Evolutionary conservation across 2,329 filamentous ascomycete genomes (phyloP).

Genomic region (Clonostachys solani): DNA sequence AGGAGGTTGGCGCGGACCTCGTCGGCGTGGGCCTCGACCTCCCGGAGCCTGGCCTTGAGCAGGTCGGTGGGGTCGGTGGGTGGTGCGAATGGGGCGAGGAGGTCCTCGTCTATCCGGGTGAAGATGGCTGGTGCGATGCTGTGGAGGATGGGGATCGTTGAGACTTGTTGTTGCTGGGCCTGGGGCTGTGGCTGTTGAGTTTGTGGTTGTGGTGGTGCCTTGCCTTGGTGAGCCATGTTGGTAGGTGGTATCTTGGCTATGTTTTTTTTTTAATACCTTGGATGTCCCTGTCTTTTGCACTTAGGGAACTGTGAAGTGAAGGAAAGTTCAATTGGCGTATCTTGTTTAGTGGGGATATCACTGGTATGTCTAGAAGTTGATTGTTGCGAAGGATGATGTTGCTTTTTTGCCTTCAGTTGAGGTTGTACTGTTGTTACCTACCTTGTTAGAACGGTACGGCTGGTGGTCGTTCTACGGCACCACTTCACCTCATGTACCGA

Average conservation of each 20-base stretch:
- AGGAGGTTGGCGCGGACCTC: slow-evolving; percentile 21
- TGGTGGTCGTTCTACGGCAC: too few species aligned
- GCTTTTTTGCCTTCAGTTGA: too few species aligned
- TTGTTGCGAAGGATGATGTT: too few species aligned
- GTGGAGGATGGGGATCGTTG: slow-evolving; percentile 10
- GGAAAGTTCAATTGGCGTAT: too few species aligned
- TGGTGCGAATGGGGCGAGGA: slow-evolving; percentile 9
- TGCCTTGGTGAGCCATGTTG: not conserved
- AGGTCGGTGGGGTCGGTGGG: slow-evolving; percentile 8
- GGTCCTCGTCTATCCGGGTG: slow-evolving; percentile 20
- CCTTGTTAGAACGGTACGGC: too few species aligned
- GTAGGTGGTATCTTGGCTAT: not conserved
- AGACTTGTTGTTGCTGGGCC: not conserved
- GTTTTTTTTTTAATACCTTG: not conserved
- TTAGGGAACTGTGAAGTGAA: not conserved
- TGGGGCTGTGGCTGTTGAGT: not conserved
- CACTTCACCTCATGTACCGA: too few species aligned
- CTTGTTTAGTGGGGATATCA: too few species aligned
- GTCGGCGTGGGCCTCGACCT: slow-evolving; percentile 15
- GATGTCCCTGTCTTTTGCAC: not conserved
- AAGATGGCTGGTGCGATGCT: slow-evolving; percentile 23
- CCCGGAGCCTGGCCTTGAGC: slow-evolving; percentile 11
- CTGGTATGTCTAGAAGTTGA: too few species aligned
- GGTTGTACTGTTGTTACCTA: too few species aligned
- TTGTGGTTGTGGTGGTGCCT: not conserved